A percentile compares a stretch with the other conserved stretches of the same genome.
Conservation (phyloP, 305 asterid genomes). For the Fraxinus baroniana region DNA sequence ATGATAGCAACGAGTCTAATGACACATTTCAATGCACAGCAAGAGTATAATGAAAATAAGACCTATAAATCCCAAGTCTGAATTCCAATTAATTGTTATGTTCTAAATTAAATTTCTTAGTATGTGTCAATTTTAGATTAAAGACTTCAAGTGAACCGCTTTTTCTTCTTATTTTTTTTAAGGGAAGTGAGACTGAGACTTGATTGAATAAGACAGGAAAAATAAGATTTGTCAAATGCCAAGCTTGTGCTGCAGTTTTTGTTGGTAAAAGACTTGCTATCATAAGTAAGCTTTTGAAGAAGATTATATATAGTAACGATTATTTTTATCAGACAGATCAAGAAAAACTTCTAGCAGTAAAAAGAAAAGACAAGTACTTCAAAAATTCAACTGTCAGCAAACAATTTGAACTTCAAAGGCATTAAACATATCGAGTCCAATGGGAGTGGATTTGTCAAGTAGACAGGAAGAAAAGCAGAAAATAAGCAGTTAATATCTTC, state of each 20-base stretch:
- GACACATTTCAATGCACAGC: background rate
- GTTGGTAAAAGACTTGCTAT: slow-evolving; percentile 10
- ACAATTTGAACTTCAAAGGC: background rate
- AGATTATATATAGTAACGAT: background rate
- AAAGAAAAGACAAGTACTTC: slow-evolving; percentile 8
- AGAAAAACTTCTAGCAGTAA: background rate
- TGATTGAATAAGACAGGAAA: background rate
- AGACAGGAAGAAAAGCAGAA: background rate
- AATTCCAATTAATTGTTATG: slow-evolving; percentile 7
- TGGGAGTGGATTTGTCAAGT: background rate
- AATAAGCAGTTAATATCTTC: slow-evolving; percentile 4
- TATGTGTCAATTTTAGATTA: background rate
- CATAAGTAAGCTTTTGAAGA: slow-evolving; percentile 15
- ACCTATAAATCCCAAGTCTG: slow-evolving; percentile 4
- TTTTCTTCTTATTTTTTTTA: background rate
- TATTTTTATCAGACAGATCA: background rate
- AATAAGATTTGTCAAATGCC: background rate
- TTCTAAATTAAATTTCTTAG: background rate
- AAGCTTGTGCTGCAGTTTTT: background rate
- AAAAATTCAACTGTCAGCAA: slow-evolving; percentile 1
- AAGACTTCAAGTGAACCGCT: background rate
- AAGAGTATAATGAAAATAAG: slow-evolving; percentile 8
- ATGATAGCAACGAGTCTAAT: slow-evolving; percentile 1
- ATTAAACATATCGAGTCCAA: background rate
- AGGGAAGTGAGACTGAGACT: slow-evolving; percentile 6